Percentiles rank a stretch among this genome's conserved stretches.
These are phyloP conservation scores for Neofusicoccum laricinum DNA, from an alignment of 2,329 filamentous ascomycete genomes.

Conservation along the genomic window DNA sequence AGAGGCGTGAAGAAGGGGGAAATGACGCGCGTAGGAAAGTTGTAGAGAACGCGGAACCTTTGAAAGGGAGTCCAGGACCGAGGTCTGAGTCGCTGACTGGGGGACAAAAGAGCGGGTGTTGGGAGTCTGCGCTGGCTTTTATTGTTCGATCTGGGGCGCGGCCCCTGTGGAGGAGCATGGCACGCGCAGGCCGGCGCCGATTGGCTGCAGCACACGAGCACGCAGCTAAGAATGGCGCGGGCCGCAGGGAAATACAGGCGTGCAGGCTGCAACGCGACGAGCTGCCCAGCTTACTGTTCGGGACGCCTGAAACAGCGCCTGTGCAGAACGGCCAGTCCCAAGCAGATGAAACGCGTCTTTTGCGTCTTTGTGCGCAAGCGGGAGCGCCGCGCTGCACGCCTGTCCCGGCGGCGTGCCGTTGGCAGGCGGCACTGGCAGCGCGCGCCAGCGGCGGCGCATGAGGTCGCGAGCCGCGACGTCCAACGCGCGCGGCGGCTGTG, in stretches of 20 bases:
- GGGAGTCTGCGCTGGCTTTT: not conserved
- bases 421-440: not conserved
- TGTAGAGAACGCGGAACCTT: slow-evolving; percentile 6
- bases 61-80: slow-evolving; percentile 11
- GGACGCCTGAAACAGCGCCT: slow-evolving; percentile 5
- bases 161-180: not conserved
- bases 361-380: not conserved
- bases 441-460: not conserved
- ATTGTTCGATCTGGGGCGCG: not conserved
- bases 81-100: slow-evolving; percentile 4
- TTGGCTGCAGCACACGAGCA: not conserved
- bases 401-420: too few relatives aligned
- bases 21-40: slow-evolving; percentile 3
- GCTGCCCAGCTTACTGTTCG: not conserved
- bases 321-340: not conserved
- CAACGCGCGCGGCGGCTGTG: not conserved
- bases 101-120: not conserved
- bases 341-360: not conserved
- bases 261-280: not conserved
- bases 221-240: not conserved
- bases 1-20: not conserved
- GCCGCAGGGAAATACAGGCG: not conserved
- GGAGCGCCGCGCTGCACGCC: too few relatives aligned
- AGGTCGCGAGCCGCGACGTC: too few relatives aligned
- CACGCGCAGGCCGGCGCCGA: not conserved